These are phyloP conservation scores for Pyrrhoderma lamaoense DNA, from an alignment of 1,284 basidiomycete genomes.

Conservation along the genomic window DNA sequence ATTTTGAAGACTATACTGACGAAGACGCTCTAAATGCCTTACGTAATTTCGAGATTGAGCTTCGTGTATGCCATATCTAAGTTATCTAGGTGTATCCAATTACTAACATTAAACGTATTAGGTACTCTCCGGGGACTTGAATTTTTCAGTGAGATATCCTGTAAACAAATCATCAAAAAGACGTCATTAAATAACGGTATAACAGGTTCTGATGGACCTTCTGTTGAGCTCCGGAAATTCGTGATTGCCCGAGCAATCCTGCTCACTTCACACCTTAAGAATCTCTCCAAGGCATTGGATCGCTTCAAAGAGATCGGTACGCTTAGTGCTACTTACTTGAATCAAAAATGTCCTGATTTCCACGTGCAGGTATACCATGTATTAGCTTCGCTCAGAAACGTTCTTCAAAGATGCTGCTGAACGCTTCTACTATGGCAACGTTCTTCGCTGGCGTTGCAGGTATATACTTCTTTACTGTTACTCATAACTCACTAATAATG, in stretches of 20 bases:
- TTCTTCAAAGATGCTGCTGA: slow-evolving; percentile 12
- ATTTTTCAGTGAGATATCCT: slow-evolving; percentile 8
- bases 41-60: slow-evolving; percentile 8
- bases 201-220: slow-evolving; percentile 10
- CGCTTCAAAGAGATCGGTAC: slow-evolving; percentile 12
- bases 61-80: slow-evolving; percentile 1
- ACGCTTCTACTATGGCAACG: slow-evolving; percentile 14
- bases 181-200: not conserved
- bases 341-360: not conserved
- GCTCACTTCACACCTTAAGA: slow-evolving; percentile 6
- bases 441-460: slow-evolving; percentile 17
- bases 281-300: slow-evolving; percentile 6
- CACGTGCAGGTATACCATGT: slow-evolving; percentile 14
- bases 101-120: not conserved
- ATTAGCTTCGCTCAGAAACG: slow-evolving; percentile 15
- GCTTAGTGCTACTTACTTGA: no score
- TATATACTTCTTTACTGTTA: not conserved
- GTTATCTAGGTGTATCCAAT: no score
- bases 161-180: not conserved
- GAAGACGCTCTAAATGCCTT: slow-evolving; percentile 11
- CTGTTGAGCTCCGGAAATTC: slow-evolving; percentile 12
- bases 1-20: slow-evolving; percentile 16
- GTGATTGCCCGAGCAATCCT: slow-evolving; percentile 11
- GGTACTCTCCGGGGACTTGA: slow-evolving; percentile 13
- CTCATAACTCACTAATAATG: not conserved